These are phyloP conservation scores for Mycena vulgaris DNA, from an alignment of 768 basidiomycete species.

Conservation along the genomic window DNA sequence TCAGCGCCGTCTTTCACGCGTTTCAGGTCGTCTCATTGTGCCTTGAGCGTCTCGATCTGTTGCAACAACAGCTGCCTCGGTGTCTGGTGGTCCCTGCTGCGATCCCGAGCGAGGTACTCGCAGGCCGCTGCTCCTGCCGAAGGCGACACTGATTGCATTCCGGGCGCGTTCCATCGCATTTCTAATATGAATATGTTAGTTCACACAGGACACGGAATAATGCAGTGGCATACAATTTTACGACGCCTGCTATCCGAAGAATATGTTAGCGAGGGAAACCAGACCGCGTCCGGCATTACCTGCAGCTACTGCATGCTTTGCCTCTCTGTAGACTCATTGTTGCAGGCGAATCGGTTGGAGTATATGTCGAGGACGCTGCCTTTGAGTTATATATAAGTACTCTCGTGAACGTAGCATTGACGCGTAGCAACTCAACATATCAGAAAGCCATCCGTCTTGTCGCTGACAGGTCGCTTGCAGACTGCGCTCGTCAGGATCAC, in stretches of 20 bases:
- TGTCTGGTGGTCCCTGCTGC: neutral
- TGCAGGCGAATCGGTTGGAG: too few relatives aligned
- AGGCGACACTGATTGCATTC: neutral
- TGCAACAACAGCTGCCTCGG: neutral
- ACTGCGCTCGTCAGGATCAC: too few relatives aligned
- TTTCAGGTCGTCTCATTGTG: neutral
- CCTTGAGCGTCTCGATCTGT: neutral
- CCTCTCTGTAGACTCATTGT: too few relatives aligned
- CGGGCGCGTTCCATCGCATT: neutral
- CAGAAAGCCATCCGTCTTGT: too few relatives aligned
- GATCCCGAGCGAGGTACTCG: neutral
- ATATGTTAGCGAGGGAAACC: neutral
- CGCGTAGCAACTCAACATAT: too few relatives aligned
- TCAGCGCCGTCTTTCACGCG: neutral
- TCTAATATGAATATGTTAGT: neutral
- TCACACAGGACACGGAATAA: neutral
- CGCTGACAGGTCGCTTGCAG: too few relatives aligned
- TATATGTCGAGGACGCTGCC: too few relatives aligned
- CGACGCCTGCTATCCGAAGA: neutral
- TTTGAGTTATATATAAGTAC: too few relatives aligned
- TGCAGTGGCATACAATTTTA: neutral
- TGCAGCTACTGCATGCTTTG: conserved; percentile 5
- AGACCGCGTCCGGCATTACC: neutral
- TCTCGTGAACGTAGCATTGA: too few relatives aligned
- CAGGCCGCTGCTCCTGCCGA: neutral